Conservation (phyloP, 768 basidiomycete species). For the Boletus insuetus region DNA sequence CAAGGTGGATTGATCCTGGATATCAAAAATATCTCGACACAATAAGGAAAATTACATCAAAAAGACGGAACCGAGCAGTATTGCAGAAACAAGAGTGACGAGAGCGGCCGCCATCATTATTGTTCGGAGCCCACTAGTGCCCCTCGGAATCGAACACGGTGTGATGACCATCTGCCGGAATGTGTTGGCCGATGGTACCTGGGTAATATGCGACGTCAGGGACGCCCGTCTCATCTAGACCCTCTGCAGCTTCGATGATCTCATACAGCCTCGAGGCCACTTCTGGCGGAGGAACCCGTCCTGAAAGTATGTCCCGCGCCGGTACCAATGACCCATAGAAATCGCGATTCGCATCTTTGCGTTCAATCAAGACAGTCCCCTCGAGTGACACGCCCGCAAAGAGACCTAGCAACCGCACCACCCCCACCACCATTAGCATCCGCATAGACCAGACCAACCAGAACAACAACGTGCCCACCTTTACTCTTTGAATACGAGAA, state of each 20-base stretch:
- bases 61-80: background rate
- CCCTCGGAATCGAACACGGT: constrained; percentile 80
- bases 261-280: constrained; percentile 91
- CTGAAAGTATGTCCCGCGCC: constrained; percentile 86
- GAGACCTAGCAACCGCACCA: constrained; percentile 51
- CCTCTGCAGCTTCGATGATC: constrained; percentile 94
- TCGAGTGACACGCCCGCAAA: constrained; percentile 95
- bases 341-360: constrained; percentile 93
- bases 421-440: background rate
- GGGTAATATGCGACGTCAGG: constrained; percentile 83
- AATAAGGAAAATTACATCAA: background rate
- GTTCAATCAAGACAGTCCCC: constrained; percentile 90
- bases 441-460: too few species aligned
- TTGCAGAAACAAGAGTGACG: background rate
- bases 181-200: constrained; percentile 55
- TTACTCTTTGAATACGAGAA: constrained; percentile 97
- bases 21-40: constrained; percentile 7
- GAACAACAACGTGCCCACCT: constrained; percentile 46
- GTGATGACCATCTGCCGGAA: constrained; percentile 41
- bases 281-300: constrained; percentile 96
- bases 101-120: background rate
- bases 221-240: constrained; percentile 80
- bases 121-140: constrained; percentile 17
- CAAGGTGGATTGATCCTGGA: constrained; percentile 2
- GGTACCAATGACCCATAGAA: constrained; percentile 94